Evolutionary conservation across 139 green algal genomes (phyloP).

Genomic region (Asterochloris sp.): DNA sequence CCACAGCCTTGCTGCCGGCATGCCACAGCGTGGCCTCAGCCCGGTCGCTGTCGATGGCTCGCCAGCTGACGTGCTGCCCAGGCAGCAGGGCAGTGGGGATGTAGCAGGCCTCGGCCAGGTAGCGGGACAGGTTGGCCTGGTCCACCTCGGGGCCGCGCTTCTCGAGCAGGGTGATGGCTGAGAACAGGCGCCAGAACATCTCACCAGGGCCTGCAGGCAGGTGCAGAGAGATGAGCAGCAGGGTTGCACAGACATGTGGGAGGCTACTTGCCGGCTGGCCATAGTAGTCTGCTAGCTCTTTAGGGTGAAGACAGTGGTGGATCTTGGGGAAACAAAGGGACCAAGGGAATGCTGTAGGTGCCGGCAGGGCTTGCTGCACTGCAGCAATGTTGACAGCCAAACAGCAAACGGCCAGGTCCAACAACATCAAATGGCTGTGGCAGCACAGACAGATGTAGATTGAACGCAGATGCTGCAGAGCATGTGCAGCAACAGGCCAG

Average conservation of each 20-base stretch:
- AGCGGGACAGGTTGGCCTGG: constrained; percentile 15
- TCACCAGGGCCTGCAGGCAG: constrained; percentile 10
- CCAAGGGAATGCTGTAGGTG: background rate
- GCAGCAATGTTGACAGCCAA: background rate
- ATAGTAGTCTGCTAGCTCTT: no score
- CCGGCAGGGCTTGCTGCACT: background rate
- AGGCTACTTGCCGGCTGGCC: no score
- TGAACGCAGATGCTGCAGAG: no score
- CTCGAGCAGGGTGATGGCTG: constrained; percentile 17
- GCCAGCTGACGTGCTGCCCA: constrained; percentile 4
- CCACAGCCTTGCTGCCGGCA: background rate
- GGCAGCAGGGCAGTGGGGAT: constrained; percentile 21
- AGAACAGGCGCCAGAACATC: constrained; percentile 18
- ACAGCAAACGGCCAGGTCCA: no score
- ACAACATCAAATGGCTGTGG: no score
- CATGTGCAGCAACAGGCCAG: no score
- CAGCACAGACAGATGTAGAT: no score
- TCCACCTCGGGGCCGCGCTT: constrained; percentile 14
- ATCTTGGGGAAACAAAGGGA: background rate
- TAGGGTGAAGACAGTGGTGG: background rate
- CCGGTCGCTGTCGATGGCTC: background rate
- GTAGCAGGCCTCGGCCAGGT: constrained; percentile 22
- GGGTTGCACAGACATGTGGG: background rate
- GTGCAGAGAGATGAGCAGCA: background rate
- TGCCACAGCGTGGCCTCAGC: constrained; percentile 14